Evolutionary conservation across 106 monocot genomes (phyloP).

Genomic region (Gastrodia elata): DNA sequence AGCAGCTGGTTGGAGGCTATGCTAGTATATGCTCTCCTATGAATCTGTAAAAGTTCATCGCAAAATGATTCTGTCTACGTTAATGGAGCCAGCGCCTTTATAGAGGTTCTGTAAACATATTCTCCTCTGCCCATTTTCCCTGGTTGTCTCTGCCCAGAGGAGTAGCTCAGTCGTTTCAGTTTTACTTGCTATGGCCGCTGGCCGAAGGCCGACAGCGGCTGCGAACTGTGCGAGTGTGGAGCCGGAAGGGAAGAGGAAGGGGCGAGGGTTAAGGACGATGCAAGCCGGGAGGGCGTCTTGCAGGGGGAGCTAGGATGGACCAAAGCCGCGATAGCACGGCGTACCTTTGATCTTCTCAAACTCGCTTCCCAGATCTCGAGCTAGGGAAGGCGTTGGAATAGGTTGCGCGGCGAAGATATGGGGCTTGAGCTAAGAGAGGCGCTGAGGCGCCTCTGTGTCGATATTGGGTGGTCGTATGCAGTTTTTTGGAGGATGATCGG

Average conservation of each 20-base stretch:
- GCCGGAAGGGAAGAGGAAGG: constrained; percentile 31
- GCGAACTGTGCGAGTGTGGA: constrained; percentile 17
- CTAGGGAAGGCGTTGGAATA: neutral
- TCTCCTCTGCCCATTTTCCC: neutral
- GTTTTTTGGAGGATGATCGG: constrained; percentile 63
- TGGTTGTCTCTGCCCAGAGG: neutral
- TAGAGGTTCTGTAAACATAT: neutral
- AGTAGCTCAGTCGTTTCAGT: neutral
- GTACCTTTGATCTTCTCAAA: constrained; percentile 25
- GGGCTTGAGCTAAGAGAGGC: constrained; percentile 31
- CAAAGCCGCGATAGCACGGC: constrained; percentile 28
- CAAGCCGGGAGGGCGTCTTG: constrained; percentile 51
- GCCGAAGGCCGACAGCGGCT: constrained; percentile 16
- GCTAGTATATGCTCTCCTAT: neutral
- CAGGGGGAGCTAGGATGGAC: constrained; percentile 43
- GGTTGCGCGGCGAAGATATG: constrained; percentile 20
- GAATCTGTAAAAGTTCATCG: neutral
- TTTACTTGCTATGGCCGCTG: constrained; percentile 6
- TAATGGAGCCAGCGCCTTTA: constrained; percentile 3
- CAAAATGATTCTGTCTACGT: constrained; percentile 4
- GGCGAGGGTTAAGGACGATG: constrained; percentile 37
- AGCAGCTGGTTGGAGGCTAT: neutral
- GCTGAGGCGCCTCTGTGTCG: constrained; percentile 58
- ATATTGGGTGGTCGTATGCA: constrained; percentile 82
- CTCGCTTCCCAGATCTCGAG: constrained; percentile 16